Percentiles rank a stretch among this genome's conserved stretches.
These are phyloP conservation scores for Fonsecaea pedrosoi DNA, from an alignment of 2,329 filamentous ascomycete genomes.

Conservation along the genomic window DNA sequence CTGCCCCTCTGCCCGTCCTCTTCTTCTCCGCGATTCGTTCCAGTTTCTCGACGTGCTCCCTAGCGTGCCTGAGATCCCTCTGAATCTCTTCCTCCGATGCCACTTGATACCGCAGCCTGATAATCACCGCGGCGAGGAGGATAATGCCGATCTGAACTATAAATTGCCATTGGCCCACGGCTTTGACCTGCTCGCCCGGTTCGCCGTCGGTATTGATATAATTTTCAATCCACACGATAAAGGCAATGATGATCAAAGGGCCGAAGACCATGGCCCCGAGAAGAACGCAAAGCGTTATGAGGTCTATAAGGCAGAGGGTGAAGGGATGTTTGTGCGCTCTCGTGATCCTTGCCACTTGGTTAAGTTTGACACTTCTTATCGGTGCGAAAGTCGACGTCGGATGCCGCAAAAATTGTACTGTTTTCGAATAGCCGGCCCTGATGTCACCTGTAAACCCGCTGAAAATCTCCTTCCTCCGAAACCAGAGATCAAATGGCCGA, in stretches of 20 bases:
- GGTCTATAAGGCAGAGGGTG: slow-evolving; percentile 15
- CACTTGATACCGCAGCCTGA: slow-evolving; percentile 42
- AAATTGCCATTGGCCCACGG: slow-evolving; percentile 46
- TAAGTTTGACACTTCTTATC: background rate
- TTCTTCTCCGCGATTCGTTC: slow-evolving; percentile 14
- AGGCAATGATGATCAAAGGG: slow-evolving; percentile 44
- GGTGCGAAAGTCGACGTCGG: background rate
- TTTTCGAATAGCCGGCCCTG: background rate
- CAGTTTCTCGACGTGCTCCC: slow-evolving; percentile 41
- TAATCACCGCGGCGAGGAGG: slow-evolving; percentile 41
- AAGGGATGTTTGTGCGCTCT: slow-evolving; percentile 9
- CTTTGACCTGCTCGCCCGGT: slow-evolving; percentile 41
- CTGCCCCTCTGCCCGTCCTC: background rate
- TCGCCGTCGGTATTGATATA: slow-evolving; percentile 44
- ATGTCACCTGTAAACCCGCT: slow-evolving; percentile 36
- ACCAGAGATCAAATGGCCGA: slow-evolving; percentile 41
- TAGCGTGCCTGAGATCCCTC: slow-evolving; percentile 41
- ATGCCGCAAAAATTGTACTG: background rate
- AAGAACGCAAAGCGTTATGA: slow-evolving; percentile 12
- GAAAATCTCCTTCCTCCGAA: slow-evolving; percentile 37
- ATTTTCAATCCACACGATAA: slow-evolving; percentile 46
- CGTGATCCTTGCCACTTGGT: background rate
- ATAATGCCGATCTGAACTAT: slow-evolving; percentile 43
- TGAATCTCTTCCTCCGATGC: slow-evolving; percentile 43
- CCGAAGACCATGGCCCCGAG: slow-evolving; percentile 44